A percentile compares a stretch with the other conserved stretches of the same genome.
These are phyloP conservation scores for Boechera stricta DNA, from an alignment of 345 rosid species.

Conservation along the genomic window DNA sequence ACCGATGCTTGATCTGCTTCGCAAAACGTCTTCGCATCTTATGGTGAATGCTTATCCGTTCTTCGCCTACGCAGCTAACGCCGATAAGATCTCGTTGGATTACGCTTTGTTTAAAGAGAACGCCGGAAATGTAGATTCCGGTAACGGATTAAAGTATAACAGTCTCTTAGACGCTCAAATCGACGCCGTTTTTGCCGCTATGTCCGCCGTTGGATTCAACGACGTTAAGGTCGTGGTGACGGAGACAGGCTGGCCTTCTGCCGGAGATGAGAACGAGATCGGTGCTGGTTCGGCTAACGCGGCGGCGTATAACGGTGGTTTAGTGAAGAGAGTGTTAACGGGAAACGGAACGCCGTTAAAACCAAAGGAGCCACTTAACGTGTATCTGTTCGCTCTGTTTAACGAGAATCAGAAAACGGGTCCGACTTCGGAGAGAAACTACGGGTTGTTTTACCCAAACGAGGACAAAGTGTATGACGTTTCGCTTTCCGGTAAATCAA, in stretches of 20 bases:
- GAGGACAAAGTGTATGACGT: slow-evolving; percentile 75
- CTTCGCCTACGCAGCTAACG: slow-evolving; percentile 73
- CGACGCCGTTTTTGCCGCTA: slow-evolving; percentile 89
- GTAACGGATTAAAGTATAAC: slow-evolving; percentile 69
- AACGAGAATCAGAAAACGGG: slow-evolving; percentile 87
- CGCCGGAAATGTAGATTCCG: slow-evolving; percentile 74
- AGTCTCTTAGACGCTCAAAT: slow-evolving; percentile 87
- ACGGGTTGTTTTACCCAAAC: slow-evolving; percentile 85
- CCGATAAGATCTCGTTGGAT: slow-evolving; percentile 67
- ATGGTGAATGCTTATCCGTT: slow-evolving; percentile 93
- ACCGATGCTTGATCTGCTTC: slow-evolving; percentile 78
- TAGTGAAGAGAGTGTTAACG: slow-evolving; percentile 66
- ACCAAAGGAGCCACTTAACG: slow-evolving; percentile 67
- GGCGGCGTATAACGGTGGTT: slow-evolving; percentile 82
- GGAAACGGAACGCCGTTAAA: slow-evolving; percentile 85
- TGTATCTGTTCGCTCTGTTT: slow-evolving; percentile 81
- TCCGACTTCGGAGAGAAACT: slow-evolving; percentile 89
- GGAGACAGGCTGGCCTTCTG: slow-evolving; percentile 98
- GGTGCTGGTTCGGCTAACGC: slow-evolving; percentile 77
- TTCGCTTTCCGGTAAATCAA: slow-evolving; percentile 49
- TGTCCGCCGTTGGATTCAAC: slow-evolving; percentile 66
- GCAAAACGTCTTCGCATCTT: slow-evolving; percentile 62
- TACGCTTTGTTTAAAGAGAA: slow-evolving; percentile 76
- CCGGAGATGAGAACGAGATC: slow-evolving; percentile 76
- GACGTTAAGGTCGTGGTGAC: slow-evolving; percentile 71